These are phyloP conservation scores for Laburnicola sp. DNA, from an alignment of 2,329 filamentous ascomycete species.

Conservation along the genomic window DNA sequence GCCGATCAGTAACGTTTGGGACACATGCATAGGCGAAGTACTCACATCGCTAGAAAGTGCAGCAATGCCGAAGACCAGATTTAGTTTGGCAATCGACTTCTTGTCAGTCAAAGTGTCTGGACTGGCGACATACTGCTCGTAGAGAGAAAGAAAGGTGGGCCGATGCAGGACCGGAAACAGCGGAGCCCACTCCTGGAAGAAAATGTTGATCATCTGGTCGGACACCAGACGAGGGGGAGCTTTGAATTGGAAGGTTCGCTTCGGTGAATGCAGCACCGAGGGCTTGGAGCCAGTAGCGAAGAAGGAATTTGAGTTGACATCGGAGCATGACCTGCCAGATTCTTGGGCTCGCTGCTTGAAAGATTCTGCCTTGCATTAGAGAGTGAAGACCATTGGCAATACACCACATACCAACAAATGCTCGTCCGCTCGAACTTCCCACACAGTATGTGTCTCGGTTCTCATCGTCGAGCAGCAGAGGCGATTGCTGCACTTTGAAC, in stretches of 20 bases:
- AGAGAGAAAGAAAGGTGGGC: slow-evolving; percentile 81
- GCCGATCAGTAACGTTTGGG: slow-evolving; percentile 20
- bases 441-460: slow-evolving; percentile 76
- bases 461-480: slow-evolving; percentile 69
- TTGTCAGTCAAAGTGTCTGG: slow-evolving; percentile 75
- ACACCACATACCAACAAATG: slow-evolving; percentile 72
- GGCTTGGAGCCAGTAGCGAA: slow-evolving; percentile 52
- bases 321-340: slow-evolving; percentile 68
- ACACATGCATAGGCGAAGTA: slow-evolving; percentile 10
- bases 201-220: slow-evolving; percentile 92
- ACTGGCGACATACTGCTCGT: slow-evolving; percentile 81
- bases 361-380: slow-evolving; percentile 59
- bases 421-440: slow-evolving; percentile 79
- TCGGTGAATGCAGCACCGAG: slow-evolving; percentile 16
- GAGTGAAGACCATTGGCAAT: background rate
- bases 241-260: slow-evolving; percentile 49
- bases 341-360: slow-evolving; percentile 79
- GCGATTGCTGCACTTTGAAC: slow-evolving; percentile 77
- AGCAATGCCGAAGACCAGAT: slow-evolving; percentile 90
- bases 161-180: slow-evolving; percentile 91
- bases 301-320: slow-evolving; percentile 73
- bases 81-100: slow-evolving; percentile 82
- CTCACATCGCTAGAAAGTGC: slow-evolving; percentile 65
- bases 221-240: slow-evolving; percentile 85
- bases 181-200: slow-evolving; percentile 97